phyloP scores from a whole-genome alignment of 1,139 yeast species.

The Barnettozyma hawaiiensis region DNA sequence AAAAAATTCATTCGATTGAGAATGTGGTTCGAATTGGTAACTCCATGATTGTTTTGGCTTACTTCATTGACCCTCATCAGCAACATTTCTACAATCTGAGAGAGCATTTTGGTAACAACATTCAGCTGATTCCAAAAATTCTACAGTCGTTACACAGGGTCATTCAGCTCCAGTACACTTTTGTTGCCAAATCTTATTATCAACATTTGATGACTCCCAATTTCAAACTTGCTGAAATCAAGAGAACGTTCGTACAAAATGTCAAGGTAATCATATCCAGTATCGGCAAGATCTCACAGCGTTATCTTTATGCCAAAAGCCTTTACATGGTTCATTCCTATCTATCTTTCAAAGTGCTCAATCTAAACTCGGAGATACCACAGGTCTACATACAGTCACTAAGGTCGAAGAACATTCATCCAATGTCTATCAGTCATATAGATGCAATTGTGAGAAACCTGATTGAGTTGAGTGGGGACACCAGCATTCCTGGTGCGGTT shows the following conservation, averaged over 20 bases:
- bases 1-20: slow-evolving; percentile 5
- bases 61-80: slow-evolving; percentile 12
- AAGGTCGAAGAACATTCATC: not conserved
- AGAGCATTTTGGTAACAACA: slow-evolving; percentile 10
- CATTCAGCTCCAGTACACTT: slow-evolving; percentile 6
- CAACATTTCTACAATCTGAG: slow-evolving; percentile 8
- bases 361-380: not conserved
- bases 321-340: slow-evolving; percentile 10
- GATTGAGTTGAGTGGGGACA: slow-evolving; percentile 9
- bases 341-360: slow-evolving; percentile 5
- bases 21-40: slow-evolving; percentile 4
- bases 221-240: slow-evolving; percentile 6
- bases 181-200: slow-evolving; percentile 3
- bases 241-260: slow-evolving; percentile 7
- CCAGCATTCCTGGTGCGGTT: slow-evolving; percentile 4
- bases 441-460: slow-evolving; percentile 6
- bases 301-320: slow-evolving; percentile 9
- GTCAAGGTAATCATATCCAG: slow-evolving; percentile 9
- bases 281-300: slow-evolving; percentile 8
- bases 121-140: slow-evolving; percentile 11
- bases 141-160: slow-evolving; percentile 9
- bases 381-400: not conserved
- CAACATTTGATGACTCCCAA: slow-evolving; percentile 3
- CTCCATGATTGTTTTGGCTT: slow-evolving; percentile 7
- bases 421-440: not conserved